These are phyloP conservation scores for Leccinum griseonigrum DNA, from an alignment of 1,284 basidiomycete genomes.

Conservation along the genomic window DNA sequence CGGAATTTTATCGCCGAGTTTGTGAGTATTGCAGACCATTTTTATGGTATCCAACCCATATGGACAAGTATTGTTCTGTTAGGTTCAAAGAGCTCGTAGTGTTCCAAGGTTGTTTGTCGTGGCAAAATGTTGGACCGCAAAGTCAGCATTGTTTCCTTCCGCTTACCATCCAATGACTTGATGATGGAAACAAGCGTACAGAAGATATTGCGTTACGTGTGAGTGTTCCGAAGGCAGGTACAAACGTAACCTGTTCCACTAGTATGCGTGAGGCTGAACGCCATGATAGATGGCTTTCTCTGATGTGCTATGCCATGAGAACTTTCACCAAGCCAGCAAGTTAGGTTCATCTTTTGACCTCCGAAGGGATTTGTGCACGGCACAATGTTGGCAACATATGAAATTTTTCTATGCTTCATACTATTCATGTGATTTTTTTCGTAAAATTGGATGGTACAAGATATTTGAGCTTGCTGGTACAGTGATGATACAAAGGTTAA, in stretches of 20 bases:
- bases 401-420: too few species aligned
- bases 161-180: not conserved
- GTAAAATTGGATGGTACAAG: too few species aligned
- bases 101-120: constrained; percentile 61
- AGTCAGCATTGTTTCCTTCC: constrained; percentile 41
- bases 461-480: too few species aligned
- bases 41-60: not conserved
- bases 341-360: constrained; percentile 62
- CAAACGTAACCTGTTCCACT: constrained; percentile 5
- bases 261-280: not conserved
- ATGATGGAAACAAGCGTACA: constrained; percentile 41
- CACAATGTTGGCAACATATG: too few species aligned
- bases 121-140: constrained; percentile 71
- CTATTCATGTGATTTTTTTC: too few species aligned
- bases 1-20: constrained; percentile 61
- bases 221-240: constrained; percentile 62
- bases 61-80: not conserved
- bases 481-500: too few species aligned
- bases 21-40: constrained; percentile 40
- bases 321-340: constrained; percentile 65
- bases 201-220: constrained; percentile 54
- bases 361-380: constrained; percentile 26
- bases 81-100: constrained; percentile 54
- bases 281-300: constrained; percentile 44
- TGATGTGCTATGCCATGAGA: constrained; percentile 68